Evolutionary conservation across 2,329 filamentous ascomycete species (phyloP).

Genomic region (Fusarium sp.): DNA sequence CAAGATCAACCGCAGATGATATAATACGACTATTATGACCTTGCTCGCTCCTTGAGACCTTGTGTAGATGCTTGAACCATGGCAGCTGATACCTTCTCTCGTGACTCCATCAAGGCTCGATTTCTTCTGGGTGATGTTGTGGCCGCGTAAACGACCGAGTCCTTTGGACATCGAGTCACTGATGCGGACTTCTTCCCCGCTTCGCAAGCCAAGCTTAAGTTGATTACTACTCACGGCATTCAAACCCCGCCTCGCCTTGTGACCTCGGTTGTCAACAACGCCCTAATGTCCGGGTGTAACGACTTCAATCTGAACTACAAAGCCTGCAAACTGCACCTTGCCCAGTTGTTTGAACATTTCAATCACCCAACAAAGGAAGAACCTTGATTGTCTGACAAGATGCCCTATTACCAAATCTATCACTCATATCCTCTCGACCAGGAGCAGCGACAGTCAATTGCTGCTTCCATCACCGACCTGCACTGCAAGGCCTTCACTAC

Average conservation of each 20-base stretch:
- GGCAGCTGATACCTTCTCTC: no score
- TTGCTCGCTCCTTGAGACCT: neutral
- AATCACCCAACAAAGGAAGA: neutral
- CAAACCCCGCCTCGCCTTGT: neutral
- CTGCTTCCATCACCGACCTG: slow-evolving; percentile 19
- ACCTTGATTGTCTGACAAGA: neutral
- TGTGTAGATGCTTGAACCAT: neutral
- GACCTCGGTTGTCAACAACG: neutral
- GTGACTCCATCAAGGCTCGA: neutral
- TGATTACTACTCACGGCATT: neutral
- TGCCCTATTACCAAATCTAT: slow-evolving; percentile 36
- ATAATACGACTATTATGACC: neutral
- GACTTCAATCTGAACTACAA: neutral
- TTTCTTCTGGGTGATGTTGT: neutral
- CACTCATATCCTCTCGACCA: slow-evolving; percentile 24
- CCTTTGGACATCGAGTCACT: neutral
- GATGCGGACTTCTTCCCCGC: neutral
- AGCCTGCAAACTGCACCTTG: neutral
- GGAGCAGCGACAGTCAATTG: slow-evolving; percentile 18
- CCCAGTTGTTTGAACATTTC: neutral
- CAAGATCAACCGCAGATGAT: neutral
- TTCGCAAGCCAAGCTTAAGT: neutral
- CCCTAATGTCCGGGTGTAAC: neutral
- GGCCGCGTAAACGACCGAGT: neutral
- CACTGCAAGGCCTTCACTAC: slow-evolving; percentile 33